phyloP scores from a whole-genome alignment of 2,329 filamentous ascomycete genomes.

The Zasmidium cellare region DNA sequence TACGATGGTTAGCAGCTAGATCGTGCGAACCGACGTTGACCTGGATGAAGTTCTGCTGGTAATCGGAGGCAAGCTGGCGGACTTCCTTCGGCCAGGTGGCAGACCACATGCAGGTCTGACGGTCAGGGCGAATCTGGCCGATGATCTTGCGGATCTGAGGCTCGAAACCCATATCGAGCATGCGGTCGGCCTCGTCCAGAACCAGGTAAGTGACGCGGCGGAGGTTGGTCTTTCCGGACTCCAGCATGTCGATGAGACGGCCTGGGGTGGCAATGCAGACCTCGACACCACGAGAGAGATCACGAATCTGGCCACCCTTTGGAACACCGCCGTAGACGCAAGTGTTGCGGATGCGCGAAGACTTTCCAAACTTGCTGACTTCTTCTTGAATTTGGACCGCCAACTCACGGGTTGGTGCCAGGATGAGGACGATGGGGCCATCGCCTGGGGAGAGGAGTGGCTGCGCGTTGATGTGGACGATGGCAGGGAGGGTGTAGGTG shows the following conservation, averaged over 20 bases:
- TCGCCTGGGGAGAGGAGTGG: conserved; percentile 92
- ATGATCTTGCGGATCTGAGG: conserved; percentile 99
- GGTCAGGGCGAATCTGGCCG: conserved; percentile 92
- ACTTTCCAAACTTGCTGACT: conserved; percentile 98
- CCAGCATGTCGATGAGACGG: conserved; percentile 97
- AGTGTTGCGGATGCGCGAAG: conserved; percentile 95
- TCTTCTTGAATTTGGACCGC: conserved; percentile 98
- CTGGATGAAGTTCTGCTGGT: conserved; percentile 94
- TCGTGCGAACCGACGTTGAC: conserved; percentile 98
- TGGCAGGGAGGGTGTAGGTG: conserved; percentile 95
- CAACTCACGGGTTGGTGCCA: conserved; percentile 95
- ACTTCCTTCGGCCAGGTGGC: conserved; percentile 99
- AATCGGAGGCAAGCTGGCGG: conserved; percentile 84
- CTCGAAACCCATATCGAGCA: conserved; percentile 99
- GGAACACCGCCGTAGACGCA: conserved; percentile 99
- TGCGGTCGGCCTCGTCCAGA: conserved; percentile 97
- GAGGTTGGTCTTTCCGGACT: conserved; percentile 96
- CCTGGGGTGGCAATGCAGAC: conserved; percentile 98
- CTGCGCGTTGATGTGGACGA: conserved; percentile 99
- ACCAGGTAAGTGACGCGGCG: conserved; percentile 97
- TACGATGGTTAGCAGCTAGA: conserved; percentile 93
- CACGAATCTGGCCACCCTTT: conserved; percentile 94
- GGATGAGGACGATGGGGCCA: conserved; percentile 92
- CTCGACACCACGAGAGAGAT: conserved; percentile 91
- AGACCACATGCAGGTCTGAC: conserved; percentile 99